A percentile compares a stretch with the other conserved stretches of the same genome.
Conservation (phyloP, 176 grass and related monocot species). For the Eremochloa ophiuroides region DNA sequence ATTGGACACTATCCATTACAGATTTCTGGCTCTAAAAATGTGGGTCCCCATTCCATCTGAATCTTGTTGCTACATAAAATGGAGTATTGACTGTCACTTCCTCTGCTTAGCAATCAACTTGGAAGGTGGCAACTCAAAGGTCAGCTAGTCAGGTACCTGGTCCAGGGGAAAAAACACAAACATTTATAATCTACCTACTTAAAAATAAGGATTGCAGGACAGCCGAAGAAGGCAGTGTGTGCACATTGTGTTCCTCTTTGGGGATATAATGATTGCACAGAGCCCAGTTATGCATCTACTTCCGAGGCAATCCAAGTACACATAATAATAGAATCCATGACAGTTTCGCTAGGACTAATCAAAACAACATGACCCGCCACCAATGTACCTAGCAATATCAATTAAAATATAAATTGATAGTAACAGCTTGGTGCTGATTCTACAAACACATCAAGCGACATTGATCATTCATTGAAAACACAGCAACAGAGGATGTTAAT, state of each 20-base stretch:
- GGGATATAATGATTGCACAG: not conserved
- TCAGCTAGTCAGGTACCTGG: not conserved
- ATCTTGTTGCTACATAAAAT: not conserved
- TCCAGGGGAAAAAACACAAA: not conserved
- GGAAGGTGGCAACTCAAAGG: not conserved
- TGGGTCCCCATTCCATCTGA: not conserved
- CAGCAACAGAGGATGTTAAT: not conserved
- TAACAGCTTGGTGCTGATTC: not conserved
- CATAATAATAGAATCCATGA: not conserved
- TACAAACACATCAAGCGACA: not conserved
- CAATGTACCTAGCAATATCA: not conserved
- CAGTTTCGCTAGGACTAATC: not conserved
- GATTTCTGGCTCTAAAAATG: not conserved
- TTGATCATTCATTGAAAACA: not conserved
- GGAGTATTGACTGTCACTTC: not conserved
- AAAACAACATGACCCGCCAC: not conserved
- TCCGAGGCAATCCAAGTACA: not conserved
- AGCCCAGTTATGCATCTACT: not conserved
- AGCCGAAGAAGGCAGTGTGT: not conserved
- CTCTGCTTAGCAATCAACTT: not conserved
- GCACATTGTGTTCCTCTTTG: not conserved
- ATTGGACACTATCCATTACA: not conserved
- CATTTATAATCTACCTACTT: not conserved
- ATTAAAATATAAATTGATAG: not conserved
- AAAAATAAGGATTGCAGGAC: not conserved